phyloP scores from a whole-genome alignment of 495 filamentous ascomycete genomes.

The Neohortaea acidophila region DNA sequence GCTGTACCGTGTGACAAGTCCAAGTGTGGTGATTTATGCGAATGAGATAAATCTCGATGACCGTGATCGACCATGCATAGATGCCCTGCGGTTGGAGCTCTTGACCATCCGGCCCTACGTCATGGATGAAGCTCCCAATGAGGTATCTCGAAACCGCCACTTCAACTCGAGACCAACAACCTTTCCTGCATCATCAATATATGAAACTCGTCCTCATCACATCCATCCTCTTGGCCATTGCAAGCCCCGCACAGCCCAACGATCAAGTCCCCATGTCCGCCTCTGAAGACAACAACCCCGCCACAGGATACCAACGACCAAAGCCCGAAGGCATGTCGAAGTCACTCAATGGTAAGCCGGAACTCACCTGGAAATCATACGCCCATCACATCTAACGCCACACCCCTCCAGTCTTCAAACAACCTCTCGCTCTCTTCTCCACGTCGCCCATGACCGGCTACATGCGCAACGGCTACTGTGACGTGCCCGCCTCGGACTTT shows the following conservation, averaged over 20 bases:
- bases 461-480: conserved; percentile 46
- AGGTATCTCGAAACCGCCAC: not conserved
- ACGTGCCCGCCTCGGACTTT: conserved; percentile 29
- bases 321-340: conserved; percentile 13
- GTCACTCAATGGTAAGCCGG: conserved; percentile 16
- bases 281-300: not conserved
- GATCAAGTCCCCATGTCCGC: not conserved
- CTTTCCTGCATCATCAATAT: not conserved
- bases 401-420: conserved; percentile 34
- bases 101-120: no score
- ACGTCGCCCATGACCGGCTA: conserved; percentile 43
- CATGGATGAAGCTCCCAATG: not conserved
- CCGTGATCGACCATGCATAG: no score
- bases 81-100: no score
- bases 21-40: no score
- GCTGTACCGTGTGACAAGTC: no score
- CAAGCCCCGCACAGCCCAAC: not conserved
- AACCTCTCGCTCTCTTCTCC: conserved; percentile 41
- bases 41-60: no score
- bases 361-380: not conserved
- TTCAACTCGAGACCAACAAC: not conserved
- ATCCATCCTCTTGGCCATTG: not conserved
- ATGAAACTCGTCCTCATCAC: not conserved
- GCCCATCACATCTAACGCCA: conserved; percentile 2
- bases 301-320: conserved; percentile 1